phyloP scores from a whole-genome alignment of 345 rosid genomes.

The Bruguiera parviflora region DNA sequence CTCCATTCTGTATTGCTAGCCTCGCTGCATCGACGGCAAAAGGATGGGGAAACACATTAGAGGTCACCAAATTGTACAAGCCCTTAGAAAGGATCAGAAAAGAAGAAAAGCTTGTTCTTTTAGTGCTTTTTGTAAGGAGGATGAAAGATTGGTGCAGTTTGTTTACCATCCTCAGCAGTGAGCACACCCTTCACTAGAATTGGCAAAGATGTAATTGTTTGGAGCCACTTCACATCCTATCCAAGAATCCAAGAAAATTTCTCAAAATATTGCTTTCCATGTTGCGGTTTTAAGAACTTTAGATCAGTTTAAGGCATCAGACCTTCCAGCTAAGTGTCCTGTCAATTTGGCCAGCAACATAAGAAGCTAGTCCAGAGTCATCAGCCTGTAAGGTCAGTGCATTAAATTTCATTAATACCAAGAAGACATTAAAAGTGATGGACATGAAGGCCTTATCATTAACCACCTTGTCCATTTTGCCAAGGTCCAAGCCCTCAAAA shows the following conservation, averaged over 20 bases:
- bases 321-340: constrained; percentile 92
- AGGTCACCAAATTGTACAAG: not conserved
- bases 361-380: constrained; percentile 90
- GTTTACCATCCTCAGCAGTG: constrained; percentile 84
- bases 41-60: not conserved
- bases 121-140: not conserved
- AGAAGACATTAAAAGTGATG: not conserved
- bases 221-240: constrained; percentile 89
- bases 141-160: constrained; percentile 7
- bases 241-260: not conserved
- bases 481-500: constrained; percentile 83
- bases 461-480: constrained; percentile 61
- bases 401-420: constrained; percentile 1
- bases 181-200: constrained; percentile 91
- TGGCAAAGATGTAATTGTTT: constrained; percentile 84
- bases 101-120: not conserved
- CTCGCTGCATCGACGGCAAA: constrained; percentile 44
- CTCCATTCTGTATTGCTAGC: constrained; percentile 65
- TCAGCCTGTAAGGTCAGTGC: constrained; percentile 42
- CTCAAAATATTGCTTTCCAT: not conserved
- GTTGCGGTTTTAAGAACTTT: not conserved
- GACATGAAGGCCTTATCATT: constrained; percentile 5
- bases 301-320: not conserved
- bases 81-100: not conserved
- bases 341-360: constrained; percentile 84